phyloP scores from a whole-genome alignment of 305 asterid species.

The Euphrasia arctica region DNA sequence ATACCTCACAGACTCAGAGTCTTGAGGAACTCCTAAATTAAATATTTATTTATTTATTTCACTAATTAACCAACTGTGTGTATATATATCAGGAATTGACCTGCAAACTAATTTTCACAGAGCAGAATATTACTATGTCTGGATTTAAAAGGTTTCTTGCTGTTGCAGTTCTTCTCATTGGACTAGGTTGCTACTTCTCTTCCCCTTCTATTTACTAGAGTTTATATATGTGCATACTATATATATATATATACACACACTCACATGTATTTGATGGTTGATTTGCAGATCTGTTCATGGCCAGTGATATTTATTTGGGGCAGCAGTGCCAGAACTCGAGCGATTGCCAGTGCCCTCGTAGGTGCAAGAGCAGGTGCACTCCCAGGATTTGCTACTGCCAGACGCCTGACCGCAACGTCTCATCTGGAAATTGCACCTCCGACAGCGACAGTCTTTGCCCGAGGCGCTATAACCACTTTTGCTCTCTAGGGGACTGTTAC shows the following conservation, averaged over 20 bases:
- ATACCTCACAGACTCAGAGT: too few relatives aligned
- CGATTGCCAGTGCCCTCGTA: slow-evolving; percentile 7
- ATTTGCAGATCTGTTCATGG: neutral
- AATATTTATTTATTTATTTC: too few relatives aligned
- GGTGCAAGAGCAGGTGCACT: slow-evolving; percentile 14
- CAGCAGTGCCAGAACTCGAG: slow-evolving; percentile 8
- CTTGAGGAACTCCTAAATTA: too few relatives aligned
- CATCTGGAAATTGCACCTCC: slow-evolving; percentile 1
- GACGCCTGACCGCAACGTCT: neutral
- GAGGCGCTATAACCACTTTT: neutral
- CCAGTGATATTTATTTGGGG: neutral
- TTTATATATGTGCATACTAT: too few relatives aligned
- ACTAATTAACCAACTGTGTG: too few relatives aligned
- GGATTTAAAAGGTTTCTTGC: neutral
- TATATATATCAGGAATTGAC: too few relatives aligned
- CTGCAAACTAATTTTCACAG: too few relatives aligned
- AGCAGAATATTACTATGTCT: neutral
- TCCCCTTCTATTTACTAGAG: neutral
- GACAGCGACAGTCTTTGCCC: neutral
- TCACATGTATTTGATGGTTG: neutral
- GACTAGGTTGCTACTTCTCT: slow-evolving; percentile 2
- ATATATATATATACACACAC: neutral
- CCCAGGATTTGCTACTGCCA: slow-evolving; percentile 1
- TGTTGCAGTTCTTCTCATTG: slow-evolving; percentile 9
- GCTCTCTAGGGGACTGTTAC: slow-evolving; percentile 14